These are phyloP conservation scores for Sutorius eximius DNA, from an alignment of 1,284 basidiomycete species.

Conservation along the genomic window DNA sequence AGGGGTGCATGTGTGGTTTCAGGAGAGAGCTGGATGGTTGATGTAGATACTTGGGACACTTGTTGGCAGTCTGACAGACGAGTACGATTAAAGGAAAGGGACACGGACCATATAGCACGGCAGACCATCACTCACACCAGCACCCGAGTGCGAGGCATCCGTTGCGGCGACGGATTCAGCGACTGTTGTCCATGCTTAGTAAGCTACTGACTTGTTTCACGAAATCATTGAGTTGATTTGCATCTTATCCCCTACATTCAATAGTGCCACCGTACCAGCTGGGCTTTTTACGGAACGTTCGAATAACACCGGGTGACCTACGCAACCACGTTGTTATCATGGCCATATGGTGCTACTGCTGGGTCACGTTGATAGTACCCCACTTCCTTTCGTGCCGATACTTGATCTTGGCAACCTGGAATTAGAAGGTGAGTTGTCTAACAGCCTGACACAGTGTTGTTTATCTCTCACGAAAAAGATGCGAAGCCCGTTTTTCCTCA, in stretches of 20 bases:
- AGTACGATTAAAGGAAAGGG: not conserved
- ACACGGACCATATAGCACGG: not conserved
- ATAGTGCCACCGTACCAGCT: no score
- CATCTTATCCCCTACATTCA: no score
- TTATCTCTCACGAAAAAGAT: not conserved
- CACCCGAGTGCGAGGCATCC: no score
- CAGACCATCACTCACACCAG: no score
- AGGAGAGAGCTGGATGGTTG: not conserved
- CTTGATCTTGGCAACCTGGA: slow-evolving; percentile 37
- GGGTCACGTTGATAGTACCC: not conserved
- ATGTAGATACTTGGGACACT: not conserved
- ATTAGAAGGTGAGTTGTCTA: not conserved
- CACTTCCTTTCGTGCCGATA: not conserved
- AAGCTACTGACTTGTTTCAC: no score
- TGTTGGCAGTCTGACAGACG: not conserved
- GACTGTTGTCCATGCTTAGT: no score
- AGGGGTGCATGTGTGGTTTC: slow-evolving; percentile 7
- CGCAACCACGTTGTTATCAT: no score
- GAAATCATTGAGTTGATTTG: no score
- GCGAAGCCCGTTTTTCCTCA: not conserved
- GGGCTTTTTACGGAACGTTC: no score
- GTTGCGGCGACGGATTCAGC: no score
- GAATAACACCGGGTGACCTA: no score
- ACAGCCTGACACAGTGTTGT: not conserved
- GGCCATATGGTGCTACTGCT: not conserved